phyloP scores from a whole-genome alignment of 2,329 filamentous ascomycete species.

The Aspergillus niger region DNA sequence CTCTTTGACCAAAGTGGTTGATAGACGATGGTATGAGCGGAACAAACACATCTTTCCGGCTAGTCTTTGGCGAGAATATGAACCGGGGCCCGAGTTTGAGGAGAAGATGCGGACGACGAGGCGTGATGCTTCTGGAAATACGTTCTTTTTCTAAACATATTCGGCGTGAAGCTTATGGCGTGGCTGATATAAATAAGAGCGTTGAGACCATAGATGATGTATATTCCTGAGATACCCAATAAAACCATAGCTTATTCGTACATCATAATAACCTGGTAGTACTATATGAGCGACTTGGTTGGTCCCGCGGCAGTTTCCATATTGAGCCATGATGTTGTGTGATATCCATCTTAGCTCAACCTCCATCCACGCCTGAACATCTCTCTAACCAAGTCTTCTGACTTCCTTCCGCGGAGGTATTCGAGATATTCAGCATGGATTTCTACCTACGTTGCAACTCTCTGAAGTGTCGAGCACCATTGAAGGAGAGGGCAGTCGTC shows the following conservation, averaged over 20 bases:
- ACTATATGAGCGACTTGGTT: background rate
- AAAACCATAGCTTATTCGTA: conserved; percentile 3
- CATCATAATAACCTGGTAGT: background rate
- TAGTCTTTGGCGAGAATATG: conserved; percentile 93
- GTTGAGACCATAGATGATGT: conserved; percentile 12
- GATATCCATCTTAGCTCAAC: background rate
- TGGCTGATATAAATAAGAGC: conserved; percentile 12
- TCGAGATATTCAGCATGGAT: conserved; percentile 60
- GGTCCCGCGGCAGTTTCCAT: background rate
- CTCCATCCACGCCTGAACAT: background rate
- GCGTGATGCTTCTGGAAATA: conserved; percentile 84
- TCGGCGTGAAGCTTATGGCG: too few species aligned
- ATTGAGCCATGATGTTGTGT: background rate
- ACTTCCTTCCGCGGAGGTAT: background rate
- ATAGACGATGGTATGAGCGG: conserved; percentile 92
- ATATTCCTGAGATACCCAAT: conserved; percentile 21
- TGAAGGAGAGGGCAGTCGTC: conserved; percentile 73
- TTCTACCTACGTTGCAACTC: conserved; percentile 76
- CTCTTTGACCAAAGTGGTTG: conserved; percentile 85
- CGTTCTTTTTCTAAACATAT: conserved; percentile 72
- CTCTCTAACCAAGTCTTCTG: background rate
- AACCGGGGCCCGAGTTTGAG: conserved; percentile 76
- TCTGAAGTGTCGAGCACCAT: conserved; percentile 70
- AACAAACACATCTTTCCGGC: conserved; percentile 99
- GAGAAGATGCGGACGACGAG: conserved; percentile 67